Conservation (phyloP, 23 red algal species). For the Gracilaria gracilis region DNA sequence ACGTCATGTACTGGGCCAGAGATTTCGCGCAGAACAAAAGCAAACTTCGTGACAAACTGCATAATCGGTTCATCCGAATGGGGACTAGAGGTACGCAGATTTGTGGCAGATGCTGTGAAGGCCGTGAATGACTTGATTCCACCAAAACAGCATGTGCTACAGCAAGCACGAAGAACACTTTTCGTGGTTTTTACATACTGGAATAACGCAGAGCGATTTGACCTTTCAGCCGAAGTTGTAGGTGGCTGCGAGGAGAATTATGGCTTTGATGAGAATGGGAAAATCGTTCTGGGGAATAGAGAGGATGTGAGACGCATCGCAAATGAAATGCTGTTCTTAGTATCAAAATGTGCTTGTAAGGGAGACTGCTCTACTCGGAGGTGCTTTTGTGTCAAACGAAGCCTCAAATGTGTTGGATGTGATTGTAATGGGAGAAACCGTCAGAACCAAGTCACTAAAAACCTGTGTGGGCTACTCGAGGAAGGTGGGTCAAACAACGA, state of each 20-base stretch:
- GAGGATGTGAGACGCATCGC: not conserved
- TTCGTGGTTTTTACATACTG: slow-evolving; percentile 40
- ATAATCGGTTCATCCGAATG: slow-evolving; percentile 7
- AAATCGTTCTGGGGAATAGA: not conserved
- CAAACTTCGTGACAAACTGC: not conserved
- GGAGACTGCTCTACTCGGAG: not conserved
- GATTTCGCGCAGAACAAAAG: not conserved
- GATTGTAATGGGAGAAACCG: not conserved
- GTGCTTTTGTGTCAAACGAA: slow-evolving; percentile 20
- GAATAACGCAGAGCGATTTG: not conserved
- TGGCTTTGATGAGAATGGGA: not conserved
- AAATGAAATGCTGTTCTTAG: slow-evolving; percentile 4
- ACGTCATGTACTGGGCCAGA: too few relatives aligned
- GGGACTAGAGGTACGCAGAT: slow-evolving; percentile 10
- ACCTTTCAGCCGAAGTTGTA: slow-evolving; percentile 25
- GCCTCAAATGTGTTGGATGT: slow-evolving; percentile 25
- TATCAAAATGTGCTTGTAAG: slow-evolving; percentile 17
- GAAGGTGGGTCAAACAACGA: too few relatives aligned
- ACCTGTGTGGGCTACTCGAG: too few relatives aligned
- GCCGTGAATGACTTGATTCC: not conserved
- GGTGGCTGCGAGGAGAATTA: not conserved
- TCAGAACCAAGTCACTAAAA: slow-evolving; percentile 8
- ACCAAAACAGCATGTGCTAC: slow-evolving; percentile 16
- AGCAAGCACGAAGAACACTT: not conserved
- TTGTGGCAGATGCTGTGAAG: not conserved